phyloP scores from a whole-genome alignment of 306 rosid species.

The Citrullus mucosospermus region DNA sequence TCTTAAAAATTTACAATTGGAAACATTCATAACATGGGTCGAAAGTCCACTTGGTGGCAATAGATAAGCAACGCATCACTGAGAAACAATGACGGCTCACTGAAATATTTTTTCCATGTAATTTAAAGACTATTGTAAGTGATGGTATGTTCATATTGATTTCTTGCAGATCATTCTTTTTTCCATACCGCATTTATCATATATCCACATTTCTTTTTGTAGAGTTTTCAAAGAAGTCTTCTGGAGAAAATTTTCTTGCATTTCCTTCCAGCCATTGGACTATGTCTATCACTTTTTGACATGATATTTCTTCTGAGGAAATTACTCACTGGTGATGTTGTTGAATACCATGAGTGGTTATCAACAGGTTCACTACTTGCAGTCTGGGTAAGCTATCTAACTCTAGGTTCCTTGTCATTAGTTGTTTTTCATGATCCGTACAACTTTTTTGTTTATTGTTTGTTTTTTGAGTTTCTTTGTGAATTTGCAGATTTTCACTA shows the following conservation, averaged over 20 bases:
- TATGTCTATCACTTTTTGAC: constrained; percentile 46
- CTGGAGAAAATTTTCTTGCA: constrained; percentile 34
- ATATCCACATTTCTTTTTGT: background rate
- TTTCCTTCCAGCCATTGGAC: constrained; percentile 53
- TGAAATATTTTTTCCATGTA: too few relatives aligned
- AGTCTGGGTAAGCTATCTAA: constrained; percentile 57
- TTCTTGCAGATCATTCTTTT: background rate
- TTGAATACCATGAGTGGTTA: constrained; percentile 53
- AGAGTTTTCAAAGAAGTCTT: constrained; percentile 27
- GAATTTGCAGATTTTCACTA: constrained; percentile 37
- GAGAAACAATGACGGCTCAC: background rate
- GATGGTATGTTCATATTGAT: background rate
- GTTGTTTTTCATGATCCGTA: background rate
- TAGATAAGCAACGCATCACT: background rate
- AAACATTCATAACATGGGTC: background rate
- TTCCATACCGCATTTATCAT: background rate
- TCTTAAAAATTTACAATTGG: too few relatives aligned
- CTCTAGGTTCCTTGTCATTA: background rate
- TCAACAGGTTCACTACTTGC: constrained; percentile 55
- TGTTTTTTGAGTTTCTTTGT: constrained; percentile 11
- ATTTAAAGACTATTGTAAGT: background rate
- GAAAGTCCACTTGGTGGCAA: background rate
- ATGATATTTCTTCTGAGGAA: constrained; percentile 38
- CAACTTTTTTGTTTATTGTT: background rate
- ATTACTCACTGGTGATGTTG: constrained; percentile 24